Evolutionary conservation across 2,329 filamentous ascomycete species (phyloP).

Genomic region (Xylariaceae sp.): DNA sequence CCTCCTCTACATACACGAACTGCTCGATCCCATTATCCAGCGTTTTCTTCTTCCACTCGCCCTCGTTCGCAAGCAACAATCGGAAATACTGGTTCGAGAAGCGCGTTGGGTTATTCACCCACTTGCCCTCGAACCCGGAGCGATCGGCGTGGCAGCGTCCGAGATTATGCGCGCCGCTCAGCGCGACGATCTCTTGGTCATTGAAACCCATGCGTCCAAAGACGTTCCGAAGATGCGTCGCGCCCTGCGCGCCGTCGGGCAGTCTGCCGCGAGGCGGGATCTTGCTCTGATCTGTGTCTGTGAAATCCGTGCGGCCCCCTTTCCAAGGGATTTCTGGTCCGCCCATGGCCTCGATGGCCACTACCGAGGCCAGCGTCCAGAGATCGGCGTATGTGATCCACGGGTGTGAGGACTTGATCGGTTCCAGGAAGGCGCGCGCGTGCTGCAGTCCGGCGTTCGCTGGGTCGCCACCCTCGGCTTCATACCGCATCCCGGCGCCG

Average conservation of each 20-base stretch:
- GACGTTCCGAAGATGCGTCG: slow-evolving; percentile 84
- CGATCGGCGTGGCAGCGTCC: slow-evolving; percentile 67
- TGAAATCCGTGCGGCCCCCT: slow-evolving; percentile 65
- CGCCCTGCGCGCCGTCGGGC: slow-evolving; percentile 79
- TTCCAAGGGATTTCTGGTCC: slow-evolving; percentile 64
- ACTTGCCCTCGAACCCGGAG: slow-evolving; percentile 46
- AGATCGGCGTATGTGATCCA: slow-evolving; percentile 72
- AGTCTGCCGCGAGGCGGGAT: slow-evolving; percentile 65
- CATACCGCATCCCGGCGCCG: slow-evolving; percentile 71
- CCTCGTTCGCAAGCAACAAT: slow-evolving; percentile 43
- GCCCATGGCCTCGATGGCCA: slow-evolving; percentile 66
- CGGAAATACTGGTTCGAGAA: slow-evolving; percentile 49
- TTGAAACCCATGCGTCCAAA: slow-evolving; percentile 97
- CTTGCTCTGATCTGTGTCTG: slow-evolving; percentile 42
- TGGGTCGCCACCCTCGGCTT: slow-evolving; percentile 68
- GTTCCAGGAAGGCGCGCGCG: slow-evolving; percentile 68
- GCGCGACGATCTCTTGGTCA: slow-evolving; percentile 92
- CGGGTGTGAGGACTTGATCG: slow-evolving; percentile 62
- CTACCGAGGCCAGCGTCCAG: slow-evolving; percentile 67
- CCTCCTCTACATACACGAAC: slow-evolving; percentile 65
- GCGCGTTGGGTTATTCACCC: slow-evolving; percentile 47
- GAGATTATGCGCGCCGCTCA: slow-evolving; percentile 82
- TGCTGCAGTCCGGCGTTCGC: slow-evolving; percentile 70
- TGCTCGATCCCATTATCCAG: slow-evolving; percentile 46
- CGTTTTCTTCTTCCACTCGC: slow-evolving; percentile 41